phyloP scores from a whole-genome alignment of 805 yeast genomes.

The Myxozyma sirexii region DNA sequence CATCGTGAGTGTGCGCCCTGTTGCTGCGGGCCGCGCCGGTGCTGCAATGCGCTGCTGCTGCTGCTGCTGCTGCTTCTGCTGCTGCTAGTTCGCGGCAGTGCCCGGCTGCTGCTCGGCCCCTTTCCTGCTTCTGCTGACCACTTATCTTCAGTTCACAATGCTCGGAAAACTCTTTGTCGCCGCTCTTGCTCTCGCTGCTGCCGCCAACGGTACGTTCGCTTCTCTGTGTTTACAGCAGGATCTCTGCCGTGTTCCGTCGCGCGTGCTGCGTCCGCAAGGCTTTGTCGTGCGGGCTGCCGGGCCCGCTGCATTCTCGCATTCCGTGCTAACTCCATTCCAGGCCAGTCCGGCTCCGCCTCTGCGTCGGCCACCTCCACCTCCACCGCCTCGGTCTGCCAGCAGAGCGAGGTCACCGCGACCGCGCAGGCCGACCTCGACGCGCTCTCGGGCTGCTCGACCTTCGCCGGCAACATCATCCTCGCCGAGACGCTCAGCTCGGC shows the following conservation, averaged over 20 bases:
- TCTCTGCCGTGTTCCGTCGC: background rate
- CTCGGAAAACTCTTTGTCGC: constrained; percentile 13
- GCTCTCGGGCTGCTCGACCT: constrained; percentile 71
- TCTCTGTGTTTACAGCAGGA: background rate
- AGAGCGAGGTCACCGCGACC: constrained; percentile 67
- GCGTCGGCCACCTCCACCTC: constrained; percentile 1
- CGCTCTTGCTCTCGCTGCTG: constrained; percentile 28
- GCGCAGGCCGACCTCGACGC: constrained; percentile 76
- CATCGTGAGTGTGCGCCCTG: background rate
- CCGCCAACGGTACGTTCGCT: constrained; percentile 26
- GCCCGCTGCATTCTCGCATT: background rate
- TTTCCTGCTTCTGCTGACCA: background rate
- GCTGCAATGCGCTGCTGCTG: too few species aligned
- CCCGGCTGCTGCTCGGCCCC: too few species aligned
- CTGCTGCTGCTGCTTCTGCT: too few species aligned
- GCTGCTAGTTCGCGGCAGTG: too few species aligned
- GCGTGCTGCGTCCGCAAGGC: too few species aligned
- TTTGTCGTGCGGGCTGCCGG: too few species aligned
- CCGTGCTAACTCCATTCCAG: background rate
- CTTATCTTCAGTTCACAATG: constrained; percentile 11
- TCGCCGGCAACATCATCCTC: constrained; percentile 77
- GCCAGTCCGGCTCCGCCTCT: background rate
- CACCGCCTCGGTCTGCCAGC: constrained; percentile 28
- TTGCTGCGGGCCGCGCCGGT: too few species aligned
- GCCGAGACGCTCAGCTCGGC: constrained; percentile 50